Conservation (phyloP, 345 rosid species). For the thale cress (Arabidopsis thaliana) region TAIR10.1 NC_003075.7:18566501-18567000, state of each 20-base stretch:
- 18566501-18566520: neutral
- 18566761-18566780: constrained; percentile 24
- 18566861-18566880: neutral
- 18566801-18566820: constrained; percentile 16
- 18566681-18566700: neutral
- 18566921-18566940: neutral
- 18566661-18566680: neutral
- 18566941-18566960: constrained; percentile 24
- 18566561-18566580: neutral
- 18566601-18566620: neutral
- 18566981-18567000: neutral
- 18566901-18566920: constrained; percentile 7
- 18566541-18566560: neutral
- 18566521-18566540: neutral
- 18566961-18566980: neutral
- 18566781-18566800: constrained; percentile 41
- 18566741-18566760: constrained; percentile 6
- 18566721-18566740: constrained; percentile 24
- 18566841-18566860: constrained; percentile 12
- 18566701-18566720: neutral
- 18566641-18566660: constrained; percentile 16
- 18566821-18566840: constrained; percentile 14
- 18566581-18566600: constrained; percentile 6
- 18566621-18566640: too few species aligned
- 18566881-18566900: neutral